These are phyloP conservation scores for Prunus mira DNA, from an alignment of 306 rosid genomes.

Conservation along the genomic window DNA sequence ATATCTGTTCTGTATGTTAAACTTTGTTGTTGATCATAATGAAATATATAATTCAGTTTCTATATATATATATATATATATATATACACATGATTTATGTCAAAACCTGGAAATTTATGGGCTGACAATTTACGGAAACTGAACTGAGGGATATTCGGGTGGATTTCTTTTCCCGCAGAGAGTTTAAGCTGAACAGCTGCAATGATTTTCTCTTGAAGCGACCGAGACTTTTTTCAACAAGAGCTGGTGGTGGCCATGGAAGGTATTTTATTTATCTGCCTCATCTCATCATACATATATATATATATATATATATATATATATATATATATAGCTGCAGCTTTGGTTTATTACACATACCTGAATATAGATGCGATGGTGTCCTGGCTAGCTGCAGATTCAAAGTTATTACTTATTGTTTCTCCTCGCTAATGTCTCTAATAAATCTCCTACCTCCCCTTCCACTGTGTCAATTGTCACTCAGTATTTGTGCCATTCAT, in stretches of 20 bases:
- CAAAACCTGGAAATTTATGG: not conserved
- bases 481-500: not conserved
- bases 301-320: not conserved
- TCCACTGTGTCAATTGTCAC: not conserved
- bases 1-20: no score
- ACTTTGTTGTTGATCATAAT: no score
- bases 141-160: not conserved
- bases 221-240: constrained; percentile 39
- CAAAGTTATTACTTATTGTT: not conserved
- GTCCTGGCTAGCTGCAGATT: not conserved
- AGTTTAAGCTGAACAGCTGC: constrained; percentile 14
- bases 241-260: constrained; percentile 42
- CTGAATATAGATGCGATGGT: not conserved
- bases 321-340: not conserved
- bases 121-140: not conserved
- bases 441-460: not conserved
- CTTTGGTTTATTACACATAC: no score
- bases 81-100: not conserved
- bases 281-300: not conserved
- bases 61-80: no score
- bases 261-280: constrained; percentile 31
- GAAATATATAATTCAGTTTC: no score
- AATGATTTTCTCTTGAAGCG: constrained; percentile 31
- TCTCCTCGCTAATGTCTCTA: not conserved
- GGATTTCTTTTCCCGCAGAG: not conserved